Evolutionary conservation across 2,329 filamentous ascomycete genomes (phyloP).

Genomic region (Diaporthe australafricana): DNA sequence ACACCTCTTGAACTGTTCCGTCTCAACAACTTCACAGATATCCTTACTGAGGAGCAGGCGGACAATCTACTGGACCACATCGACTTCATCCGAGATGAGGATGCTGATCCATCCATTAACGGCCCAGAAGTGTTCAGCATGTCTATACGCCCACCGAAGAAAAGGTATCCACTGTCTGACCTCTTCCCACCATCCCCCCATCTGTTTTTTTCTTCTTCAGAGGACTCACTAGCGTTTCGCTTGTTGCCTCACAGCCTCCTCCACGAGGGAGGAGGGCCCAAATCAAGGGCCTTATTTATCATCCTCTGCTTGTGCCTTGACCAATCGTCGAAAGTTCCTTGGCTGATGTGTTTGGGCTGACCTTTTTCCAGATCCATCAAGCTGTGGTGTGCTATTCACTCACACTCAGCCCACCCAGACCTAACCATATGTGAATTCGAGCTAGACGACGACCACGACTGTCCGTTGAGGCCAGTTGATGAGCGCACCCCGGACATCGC

Average conservation of each 20-base stretch:
- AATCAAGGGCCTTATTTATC: no score
- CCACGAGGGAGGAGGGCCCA: no score
- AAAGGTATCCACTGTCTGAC: slow-evolving; percentile 44
- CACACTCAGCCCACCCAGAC: slow-evolving; percentile 74
- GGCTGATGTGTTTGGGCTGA: neutral
- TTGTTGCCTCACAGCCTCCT: no score
- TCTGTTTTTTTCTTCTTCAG: neutral
- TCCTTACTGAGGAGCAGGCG: slow-evolving; percentile 84
- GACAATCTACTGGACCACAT: slow-evolving; percentile 88
- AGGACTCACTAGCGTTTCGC: no score
- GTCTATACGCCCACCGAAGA: slow-evolving; percentile 71
- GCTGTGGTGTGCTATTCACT: slow-evolving; percentile 89
- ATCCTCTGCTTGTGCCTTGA: neutral
- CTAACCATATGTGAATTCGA: slow-evolving; percentile 91
- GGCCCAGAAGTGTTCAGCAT: slow-evolving; percentile 90
- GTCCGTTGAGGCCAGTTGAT: slow-evolving; percentile 74
- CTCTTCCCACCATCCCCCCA: no score
- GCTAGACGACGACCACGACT: slow-evolving; percentile 78
- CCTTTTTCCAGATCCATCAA: slow-evolving; percentile 64
- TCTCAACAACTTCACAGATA: slow-evolving; percentile 82
- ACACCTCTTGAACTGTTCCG: slow-evolving; percentile 81
- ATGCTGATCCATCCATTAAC: slow-evolving; percentile 78
- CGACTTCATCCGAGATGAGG: slow-evolving; percentile 88
- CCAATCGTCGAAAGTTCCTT: neutral
- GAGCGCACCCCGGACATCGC: slow-evolving; percentile 72